A percentile compares a stretch with the other conserved stretches of the same genome.
Conservation (phyloP, 345 rosid species). For the Syzygium oleosum region DNA sequence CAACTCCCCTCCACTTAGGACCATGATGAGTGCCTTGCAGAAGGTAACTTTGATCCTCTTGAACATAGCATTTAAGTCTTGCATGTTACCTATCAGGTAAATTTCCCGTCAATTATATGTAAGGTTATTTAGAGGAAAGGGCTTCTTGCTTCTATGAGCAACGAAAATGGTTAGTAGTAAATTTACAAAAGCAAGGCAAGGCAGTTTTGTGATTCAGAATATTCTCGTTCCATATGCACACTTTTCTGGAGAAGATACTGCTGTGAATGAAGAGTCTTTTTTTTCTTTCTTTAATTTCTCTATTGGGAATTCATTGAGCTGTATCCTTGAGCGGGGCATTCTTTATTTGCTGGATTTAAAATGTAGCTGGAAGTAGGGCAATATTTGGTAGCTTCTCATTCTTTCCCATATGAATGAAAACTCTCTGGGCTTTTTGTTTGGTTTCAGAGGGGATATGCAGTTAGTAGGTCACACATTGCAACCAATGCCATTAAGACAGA, state of each 20-base stretch:
- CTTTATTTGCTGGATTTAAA: neutral
- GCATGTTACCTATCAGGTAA: neutral
- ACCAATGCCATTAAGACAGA: slow-evolving; percentile 66
- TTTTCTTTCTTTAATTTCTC: neutral
- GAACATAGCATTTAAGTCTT: neutral
- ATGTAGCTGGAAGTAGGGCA: neutral
- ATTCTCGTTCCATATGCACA: neutral
- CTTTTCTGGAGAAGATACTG: neutral
- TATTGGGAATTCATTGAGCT: neutral
- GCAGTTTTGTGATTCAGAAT: neutral
- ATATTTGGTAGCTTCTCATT: neutral
- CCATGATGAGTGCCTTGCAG: slow-evolving; percentile 31
- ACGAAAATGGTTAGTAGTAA: neutral
- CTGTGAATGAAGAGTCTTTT: neutral
- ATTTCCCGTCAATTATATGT: neutral
- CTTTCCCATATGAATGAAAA: neutral
- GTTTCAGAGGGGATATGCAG: slow-evolving; percentile 74
- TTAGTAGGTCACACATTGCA: slow-evolving; percentile 67
- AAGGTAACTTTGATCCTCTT: neutral
- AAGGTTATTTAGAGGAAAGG: neutral
- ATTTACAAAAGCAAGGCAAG: neutral
- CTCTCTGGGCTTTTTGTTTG: neutral
- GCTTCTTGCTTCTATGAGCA: neutral
- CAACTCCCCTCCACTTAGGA: slow-evolving; percentile 59
- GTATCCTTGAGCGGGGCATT: neutral